These are phyloP conservation scores for Crepidotus variabilis DNA, from an alignment of 768 basidiomycete species.

Conservation along the genomic window DNA sequence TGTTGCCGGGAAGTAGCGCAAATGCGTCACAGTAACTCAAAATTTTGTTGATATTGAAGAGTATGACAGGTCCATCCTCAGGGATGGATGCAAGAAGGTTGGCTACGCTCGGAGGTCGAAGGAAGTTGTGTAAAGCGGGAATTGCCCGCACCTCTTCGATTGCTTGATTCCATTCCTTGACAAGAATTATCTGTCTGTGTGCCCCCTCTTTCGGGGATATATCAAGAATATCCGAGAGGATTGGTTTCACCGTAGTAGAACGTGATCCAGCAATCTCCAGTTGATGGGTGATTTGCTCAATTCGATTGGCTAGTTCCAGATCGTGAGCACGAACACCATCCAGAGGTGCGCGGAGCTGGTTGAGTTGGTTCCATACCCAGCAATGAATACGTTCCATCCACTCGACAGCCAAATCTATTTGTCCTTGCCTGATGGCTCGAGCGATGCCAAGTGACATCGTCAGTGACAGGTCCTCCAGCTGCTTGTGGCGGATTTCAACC, in stretches of 20 bases:
- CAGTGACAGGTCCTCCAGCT: slow-evolving; percentile 1
- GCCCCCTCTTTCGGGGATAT: slow-evolving; percentile 2
- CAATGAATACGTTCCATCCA: slow-evolving; percentile 25
- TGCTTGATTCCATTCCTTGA: slow-evolving; percentile 6
- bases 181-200: neutral
- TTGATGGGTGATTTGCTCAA: slow-evolving; percentile 5
- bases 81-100: slow-evolving; percentile 9
- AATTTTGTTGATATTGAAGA: slow-evolving; percentile 13
- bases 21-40: slow-evolving; percentile 18
- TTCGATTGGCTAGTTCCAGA: slow-evolving; percentile 6
- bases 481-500: slow-evolving; percentile 7
- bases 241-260: no score
- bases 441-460: slow-evolving; percentile 4
- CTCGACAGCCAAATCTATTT: slow-evolving; percentile 16
- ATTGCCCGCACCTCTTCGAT: slow-evolving; percentile 12
- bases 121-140: slow-evolving; percentile 13
- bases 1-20: slow-evolving; percentile 9
- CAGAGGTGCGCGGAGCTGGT: slow-evolving; percentile 19
- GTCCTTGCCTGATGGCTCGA: slow-evolving; percentile 10
- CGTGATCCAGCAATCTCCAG: neutral
- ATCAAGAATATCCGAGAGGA: neutral
- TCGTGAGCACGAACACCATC: slow-evolving; percentile 14
- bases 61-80: slow-evolving; percentile 12
- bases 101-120: slow-evolving; percentile 9
- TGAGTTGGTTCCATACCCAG: slow-evolving; percentile 22